A percentile compares a stretch with the other conserved stretches of the same genome.
These are phyloP conservation scores for Coemansia sp. DNA, from an alignment of 371 early-diverging fungal species.

Conservation along the genomic window DNA sequence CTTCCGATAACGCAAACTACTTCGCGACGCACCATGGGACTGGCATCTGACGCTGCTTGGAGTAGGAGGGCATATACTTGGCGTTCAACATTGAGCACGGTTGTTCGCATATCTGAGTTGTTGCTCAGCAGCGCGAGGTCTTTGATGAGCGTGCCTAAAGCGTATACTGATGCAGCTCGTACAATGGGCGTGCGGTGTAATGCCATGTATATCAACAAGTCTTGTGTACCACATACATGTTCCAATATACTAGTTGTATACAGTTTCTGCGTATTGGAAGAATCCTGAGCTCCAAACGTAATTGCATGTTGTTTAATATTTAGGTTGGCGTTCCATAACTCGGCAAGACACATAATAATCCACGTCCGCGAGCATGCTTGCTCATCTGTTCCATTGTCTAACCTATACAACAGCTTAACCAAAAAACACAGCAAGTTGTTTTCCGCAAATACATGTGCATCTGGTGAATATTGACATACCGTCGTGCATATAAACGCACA, in stretches of 20 bases:
- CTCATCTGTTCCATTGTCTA: constrained; percentile 49
- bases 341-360: constrained; percentile 81
- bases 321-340: constrained; percentile 77
- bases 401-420: constrained; percentile 33
- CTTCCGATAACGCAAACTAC: constrained; percentile 47
- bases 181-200: constrained; percentile 45
- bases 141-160: constrained; percentile 31
- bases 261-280: constrained; percentile 57
- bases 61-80: constrained; percentile 31
- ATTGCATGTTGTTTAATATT: constrained; percentile 64
- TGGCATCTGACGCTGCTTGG: constrained; percentile 49
- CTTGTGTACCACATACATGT: constrained; percentile 54
- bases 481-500: constrained; percentile 90
- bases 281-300: constrained; percentile 72
- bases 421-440: constrained; percentile 39
- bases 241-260: constrained; percentile 65
- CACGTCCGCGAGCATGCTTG: constrained; percentile 80
- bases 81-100: constrained; percentile 33
- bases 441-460: constrained; percentile 76
- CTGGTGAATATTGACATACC: constrained; percentile 76
- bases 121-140: constrained; percentile 37
- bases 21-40: constrained; percentile 52
- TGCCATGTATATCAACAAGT: constrained; percentile 44
- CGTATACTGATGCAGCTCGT: constrained; percentile 43
- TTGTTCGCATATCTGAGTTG: constrained; percentile 17